Evolutionary conservation across 2,329 filamentous ascomycete species (phyloP), one percentile per base, ranked within the genome.

Genomic region (Sporothrix dimorphospora): DNA sequence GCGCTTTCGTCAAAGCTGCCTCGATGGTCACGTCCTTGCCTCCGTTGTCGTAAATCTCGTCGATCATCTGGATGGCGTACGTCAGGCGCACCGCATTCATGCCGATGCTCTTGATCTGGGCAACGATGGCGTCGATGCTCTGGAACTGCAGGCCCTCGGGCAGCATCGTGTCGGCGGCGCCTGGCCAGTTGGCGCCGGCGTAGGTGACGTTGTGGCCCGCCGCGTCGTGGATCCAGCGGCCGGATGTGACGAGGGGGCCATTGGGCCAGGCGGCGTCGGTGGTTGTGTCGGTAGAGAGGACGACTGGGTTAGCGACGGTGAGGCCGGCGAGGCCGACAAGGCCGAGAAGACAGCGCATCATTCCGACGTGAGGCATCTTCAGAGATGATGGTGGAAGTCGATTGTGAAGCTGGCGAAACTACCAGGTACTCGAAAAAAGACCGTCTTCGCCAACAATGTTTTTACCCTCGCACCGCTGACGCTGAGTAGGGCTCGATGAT

Each of bases 51-150:
- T 85, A 84, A 73, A 87, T 87, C 76, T 88, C 82, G 74, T 91
- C 89, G 69, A 91, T 81, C 86, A 91, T 87, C 77, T 91, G 85
- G 72, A 87, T 91, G 3, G 89, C 88, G 71, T 86, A 91, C 0
- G 88, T 90, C 55, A 91, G 79, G 1, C 89, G 87, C 34, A 91
- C 85, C 1, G 87, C 85, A 76, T 91, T 91, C 82, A 91, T 87
- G 19, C 88, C 88, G 0, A 90, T 77, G 72, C 84, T 84, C 76
- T 88, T 89, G 76, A 90, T 83, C 79, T 85, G 85, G 3, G 83
- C 79, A 0, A 90, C 84, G 47, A 91, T 86, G 8, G 79, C 80
- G 49, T 82, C 80, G 65, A 91, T 82, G 0, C 88, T 90, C 47
- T 85, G 84, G 78, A 89, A 89, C 77, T 90, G 88, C 2, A 91